phyloP scores from a whole-genome alignment of 225 moss, liverwort and hornwort genomes.

The Straminergon stramineum region DNA sequence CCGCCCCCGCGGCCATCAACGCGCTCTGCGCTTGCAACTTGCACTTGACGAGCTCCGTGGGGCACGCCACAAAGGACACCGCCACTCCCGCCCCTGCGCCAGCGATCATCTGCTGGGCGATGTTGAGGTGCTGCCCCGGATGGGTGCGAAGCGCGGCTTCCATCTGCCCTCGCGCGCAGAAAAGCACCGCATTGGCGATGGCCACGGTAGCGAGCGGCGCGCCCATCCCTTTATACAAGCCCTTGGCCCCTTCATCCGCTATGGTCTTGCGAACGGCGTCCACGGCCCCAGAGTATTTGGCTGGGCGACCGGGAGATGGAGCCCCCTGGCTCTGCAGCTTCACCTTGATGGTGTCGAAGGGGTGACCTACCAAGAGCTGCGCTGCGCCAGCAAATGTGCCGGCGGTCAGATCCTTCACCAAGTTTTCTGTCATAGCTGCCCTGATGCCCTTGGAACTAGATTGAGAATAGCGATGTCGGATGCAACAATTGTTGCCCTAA shows the following conservation, averaged over 20 bases:
- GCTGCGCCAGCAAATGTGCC: conserved; percentile 8
- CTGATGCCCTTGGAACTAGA: not conserved
- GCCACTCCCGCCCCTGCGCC: conserved; percentile 5
- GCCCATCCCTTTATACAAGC: conserved; percentile 5
- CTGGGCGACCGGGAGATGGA: not conserved
- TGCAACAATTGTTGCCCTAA: not conserved
- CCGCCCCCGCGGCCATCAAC: not conserved
- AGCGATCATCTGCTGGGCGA: conserved; percentile 1
- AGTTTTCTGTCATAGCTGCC: not conserved
- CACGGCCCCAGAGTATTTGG: conserved; percentile 1
- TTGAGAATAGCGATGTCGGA: not conserved
- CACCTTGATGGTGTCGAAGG: conserved; percentile 12
- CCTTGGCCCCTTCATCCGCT: not conserved
- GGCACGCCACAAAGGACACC: not conserved
- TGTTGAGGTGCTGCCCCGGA: not conserved
- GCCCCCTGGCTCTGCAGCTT: conserved; percentile 8
- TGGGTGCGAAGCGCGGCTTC: not conserved
- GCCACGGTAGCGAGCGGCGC: conserved; percentile 8
- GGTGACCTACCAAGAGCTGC: conserved; percentile 4
- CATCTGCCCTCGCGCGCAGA: conserved; percentile 14
- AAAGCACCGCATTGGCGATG: conserved; percentile 6
- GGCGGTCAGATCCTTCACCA: conserved; percentile 2
- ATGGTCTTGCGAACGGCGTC: conserved; percentile 7
- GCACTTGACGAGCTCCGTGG: conserved; percentile 13
- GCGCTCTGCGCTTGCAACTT: conserved; percentile 15